These are phyloP conservation scores for Colletotrichum sp. DNA, from an alignment of 2,329 filamentous ascomycete genomes.

Conservation along the genomic window DNA sequence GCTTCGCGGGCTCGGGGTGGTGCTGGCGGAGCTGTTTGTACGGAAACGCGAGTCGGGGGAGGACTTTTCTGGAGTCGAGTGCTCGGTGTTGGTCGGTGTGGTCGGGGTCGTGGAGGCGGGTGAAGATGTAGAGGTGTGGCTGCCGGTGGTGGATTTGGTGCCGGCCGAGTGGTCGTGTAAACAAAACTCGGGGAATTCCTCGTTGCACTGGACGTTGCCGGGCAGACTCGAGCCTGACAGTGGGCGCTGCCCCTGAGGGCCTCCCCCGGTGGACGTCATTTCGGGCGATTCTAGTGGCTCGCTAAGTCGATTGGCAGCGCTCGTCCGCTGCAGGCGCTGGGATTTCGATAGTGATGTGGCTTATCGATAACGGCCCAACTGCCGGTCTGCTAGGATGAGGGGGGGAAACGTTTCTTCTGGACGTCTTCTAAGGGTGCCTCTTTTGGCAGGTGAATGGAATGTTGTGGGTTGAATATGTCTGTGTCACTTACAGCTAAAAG, in stretches of 20 bases:
- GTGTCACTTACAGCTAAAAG: neutral
- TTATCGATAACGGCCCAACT: slow-evolving; percentile 18
- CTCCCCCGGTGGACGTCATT: slow-evolving; percentile 17
- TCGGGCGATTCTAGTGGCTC: slow-evolving; percentile 20
- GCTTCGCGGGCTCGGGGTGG: slow-evolving; percentile 37
- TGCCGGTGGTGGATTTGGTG: slow-evolving; percentile 19
- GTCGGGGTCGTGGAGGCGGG: slow-evolving; percentile 31
- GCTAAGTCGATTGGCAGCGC: slow-evolving; percentile 16
- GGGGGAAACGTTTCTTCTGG: neutral
- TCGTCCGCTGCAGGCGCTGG: slow-evolving; percentile 22
- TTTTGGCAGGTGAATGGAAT: neutral
- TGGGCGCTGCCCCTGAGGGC: slow-evolving; percentile 19
- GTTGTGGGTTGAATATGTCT: neutral
- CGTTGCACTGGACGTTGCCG: slow-evolving; percentile 39
- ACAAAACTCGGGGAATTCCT: slow-evolving; percentile 49
- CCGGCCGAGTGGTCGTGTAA: slow-evolving; percentile 36
- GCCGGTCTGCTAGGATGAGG: neutral
- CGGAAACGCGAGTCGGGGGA: slow-evolving; percentile 24
- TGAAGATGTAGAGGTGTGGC: slow-evolving; percentile 24
- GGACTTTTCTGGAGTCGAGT: slow-evolving; percentile 22
- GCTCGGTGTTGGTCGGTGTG: slow-evolving; percentile 28
- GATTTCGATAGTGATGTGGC: slow-evolving; percentile 2
- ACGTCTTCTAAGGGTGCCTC: neutral
- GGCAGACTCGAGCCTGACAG: slow-evolving; percentile 29
- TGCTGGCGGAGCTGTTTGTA: slow-evolving; percentile 24